Conservation (phyloP, 2,329 filamentous ascomycete species). For the Corynespora cassiicola region DNA sequence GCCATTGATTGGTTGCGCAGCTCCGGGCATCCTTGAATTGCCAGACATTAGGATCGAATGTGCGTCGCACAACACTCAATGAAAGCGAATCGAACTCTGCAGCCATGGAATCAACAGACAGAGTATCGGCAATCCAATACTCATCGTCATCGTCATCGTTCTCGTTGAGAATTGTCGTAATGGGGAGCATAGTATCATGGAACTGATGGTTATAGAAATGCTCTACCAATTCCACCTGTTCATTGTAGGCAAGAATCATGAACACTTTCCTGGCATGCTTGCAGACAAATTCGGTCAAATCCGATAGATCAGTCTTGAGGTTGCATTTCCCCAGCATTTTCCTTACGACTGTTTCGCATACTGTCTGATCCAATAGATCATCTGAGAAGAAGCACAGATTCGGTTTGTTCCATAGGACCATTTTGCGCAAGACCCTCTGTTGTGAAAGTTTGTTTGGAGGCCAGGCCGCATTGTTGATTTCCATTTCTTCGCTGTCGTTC, state of each 20-base stretch:
- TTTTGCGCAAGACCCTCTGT: no score
- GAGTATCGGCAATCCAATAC: no score
- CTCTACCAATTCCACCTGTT: conserved; percentile 7
- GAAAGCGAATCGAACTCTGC: no score
- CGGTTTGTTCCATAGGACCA: background rate
- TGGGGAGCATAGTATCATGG: conserved; percentile 7
- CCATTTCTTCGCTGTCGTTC: background rate
- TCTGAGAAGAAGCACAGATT: conserved; percentile 1
- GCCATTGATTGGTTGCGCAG: no score
- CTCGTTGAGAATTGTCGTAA: background rate
- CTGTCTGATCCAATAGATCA: background rate
- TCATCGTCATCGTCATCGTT: background rate
- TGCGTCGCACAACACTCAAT: no score
- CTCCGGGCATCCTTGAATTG: no score
- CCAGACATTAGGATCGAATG: no score
- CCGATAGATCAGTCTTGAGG: background rate
- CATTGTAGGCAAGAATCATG: conserved; percentile 8
- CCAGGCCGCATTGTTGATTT: background rate
- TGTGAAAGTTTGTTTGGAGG: background rate
- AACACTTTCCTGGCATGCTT: conserved; percentile 10
- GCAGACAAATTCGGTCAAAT: conserved; percentile 8
- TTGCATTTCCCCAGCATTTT: background rate
- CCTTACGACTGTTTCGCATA: background rate
- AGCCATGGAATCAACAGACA: no score
- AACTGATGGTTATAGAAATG: conserved; percentile 11